These are phyloP conservation scores for Parmelia sp. DNA, from an alignment of 495 filamentous ascomycete genomes.

Conservation along the genomic window DNA sequence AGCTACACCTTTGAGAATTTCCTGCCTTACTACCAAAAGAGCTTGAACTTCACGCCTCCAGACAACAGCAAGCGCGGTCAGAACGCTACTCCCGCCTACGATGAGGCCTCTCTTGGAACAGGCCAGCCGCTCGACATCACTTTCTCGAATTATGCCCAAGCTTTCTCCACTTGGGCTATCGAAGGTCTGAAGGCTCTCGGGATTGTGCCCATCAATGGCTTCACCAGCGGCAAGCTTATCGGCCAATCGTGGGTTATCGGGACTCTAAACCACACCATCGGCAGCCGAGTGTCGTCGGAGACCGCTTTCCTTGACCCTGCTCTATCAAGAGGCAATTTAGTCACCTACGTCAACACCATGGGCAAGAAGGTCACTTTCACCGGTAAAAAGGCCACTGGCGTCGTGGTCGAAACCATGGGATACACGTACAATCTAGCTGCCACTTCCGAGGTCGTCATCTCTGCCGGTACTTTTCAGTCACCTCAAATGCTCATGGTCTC, in stretches of 20 bases:
- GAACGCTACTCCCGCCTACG: no score
- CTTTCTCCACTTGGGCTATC: conserved; percentile 38
- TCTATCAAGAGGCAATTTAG: conserved; percentile 7
- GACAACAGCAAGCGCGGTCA: no score
- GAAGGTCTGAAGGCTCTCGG: conserved; percentile 32
- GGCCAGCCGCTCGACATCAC: no score
- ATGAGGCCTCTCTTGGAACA: no score
- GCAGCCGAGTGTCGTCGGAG: conserved; percentile 20
- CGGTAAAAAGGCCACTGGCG: conserved; percentile 11
- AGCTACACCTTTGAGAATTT: no score
- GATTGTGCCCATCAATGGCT: conserved; percentile 28
- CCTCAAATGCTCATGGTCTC: conserved; percentile 56
- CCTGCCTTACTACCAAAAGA: no score
- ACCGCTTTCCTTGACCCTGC: conserved; percentile 28
- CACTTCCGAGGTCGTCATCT: conserved; percentile 51
- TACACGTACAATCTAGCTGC: conserved; percentile 38
- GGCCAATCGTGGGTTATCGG: conserved; percentile 12
- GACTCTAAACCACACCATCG: conserved; percentile 23
- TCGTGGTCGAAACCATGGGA: conserved; percentile 18
- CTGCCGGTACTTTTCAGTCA: conserved; percentile 52
- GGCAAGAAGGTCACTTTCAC: conserved; percentile 19
- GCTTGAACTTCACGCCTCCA: no score
- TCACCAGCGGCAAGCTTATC: conserved; percentile 33
- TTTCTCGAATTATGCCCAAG: conserved; percentile 38
- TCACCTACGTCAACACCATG: conserved; percentile 9